Evolutionary conservation across 805 yeast species (phyloP), one percentile per base, ranked within the genome.

Genomic region (Candida namnaoensis): DNA sequence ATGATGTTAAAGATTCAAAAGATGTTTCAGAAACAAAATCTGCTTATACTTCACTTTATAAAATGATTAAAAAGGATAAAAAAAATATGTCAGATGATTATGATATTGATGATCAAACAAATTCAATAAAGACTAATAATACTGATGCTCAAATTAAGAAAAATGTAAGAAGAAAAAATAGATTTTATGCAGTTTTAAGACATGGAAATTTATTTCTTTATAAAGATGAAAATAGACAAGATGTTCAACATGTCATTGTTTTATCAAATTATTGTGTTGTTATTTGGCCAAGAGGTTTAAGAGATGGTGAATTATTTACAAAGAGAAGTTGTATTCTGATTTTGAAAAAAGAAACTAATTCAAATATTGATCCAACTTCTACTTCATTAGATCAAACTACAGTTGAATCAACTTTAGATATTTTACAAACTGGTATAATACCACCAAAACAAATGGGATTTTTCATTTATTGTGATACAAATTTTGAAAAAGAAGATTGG

Each of bases 201-300:
- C 96, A 90, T 53, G 95, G 96, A 0, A 88, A 88, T 54, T 62
- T 93, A 41, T 87, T 90, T 54, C 65, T 93, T n/a, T 91, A 86
- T 62, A 76, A 77, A 45, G 87, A 84, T 54, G 83, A 81, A 45
- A 65, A 68, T 38, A 69, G 77, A 56, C 72, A 69, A 53, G 78
- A 79, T 57, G 81, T 84, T 15, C 77, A 76, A 47, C 90, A 87
- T 60, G 95, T 85, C 8, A 77, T 93, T 44, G 88, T 85, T 2
- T 60, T 93, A 23, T 74, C 83, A 5, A 75, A 81, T 50, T 77
- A 78, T 49, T 68, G 87, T 32, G 82, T 88, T 1, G 66, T 85
- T 1, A 64, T 90, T 7, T 93, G 97, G 96, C 99, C 99, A 1
- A 74, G 90, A 33, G 64, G 68, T 38, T 58, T 82, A 33, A 66